These are phyloP conservation scores for Mortierella sp. DNA, from an alignment of 371 early-diverging fungal species.

Conservation along the genomic window DNA sequence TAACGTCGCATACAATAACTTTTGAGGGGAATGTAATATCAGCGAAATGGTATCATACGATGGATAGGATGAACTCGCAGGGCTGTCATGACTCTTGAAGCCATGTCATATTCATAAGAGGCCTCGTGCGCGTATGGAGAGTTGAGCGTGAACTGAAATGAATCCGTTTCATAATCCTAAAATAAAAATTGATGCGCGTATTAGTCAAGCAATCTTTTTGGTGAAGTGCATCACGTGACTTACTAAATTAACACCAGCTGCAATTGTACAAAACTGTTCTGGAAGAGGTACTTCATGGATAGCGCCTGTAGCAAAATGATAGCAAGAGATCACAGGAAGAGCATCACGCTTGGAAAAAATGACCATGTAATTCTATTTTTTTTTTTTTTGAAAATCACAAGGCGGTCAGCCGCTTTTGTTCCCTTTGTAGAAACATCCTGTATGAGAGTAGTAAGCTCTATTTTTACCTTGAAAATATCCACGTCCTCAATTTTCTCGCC, in stretches of 20 bases:
- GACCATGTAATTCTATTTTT: conserved; percentile 65
- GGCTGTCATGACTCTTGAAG: conserved; percentile 57
- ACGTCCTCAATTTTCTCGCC: conserved; percentile 87
- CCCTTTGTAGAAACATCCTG: not conserved
- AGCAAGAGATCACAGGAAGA: conserved; percentile 68
- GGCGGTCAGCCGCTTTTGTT: not conserved
- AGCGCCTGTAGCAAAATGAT: conserved; percentile 59
- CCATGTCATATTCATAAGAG: conserved; percentile 80
- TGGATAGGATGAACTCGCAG: conserved; percentile 65
- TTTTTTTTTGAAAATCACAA: not conserved
- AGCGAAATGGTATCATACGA: conserved; percentile 52
- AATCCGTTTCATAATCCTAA: conserved; percentile 76
- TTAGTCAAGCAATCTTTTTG: not conserved
- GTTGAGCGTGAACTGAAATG: conserved; percentile 73
- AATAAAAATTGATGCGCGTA: not conserved
- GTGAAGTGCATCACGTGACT: not conserved
- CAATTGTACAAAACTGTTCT: conserved; percentile 69
- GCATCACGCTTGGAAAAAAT: conserved; percentile 75
- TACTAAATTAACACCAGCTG: conserved; percentile 76
- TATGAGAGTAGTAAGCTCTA: not conserved
- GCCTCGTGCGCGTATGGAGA: conserved; percentile 81
- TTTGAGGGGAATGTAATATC: no score
- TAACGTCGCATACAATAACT: no score
- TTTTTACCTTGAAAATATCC: conserved; percentile 76
- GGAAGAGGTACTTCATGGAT: conserved; percentile 71